phyloP scores from a whole-genome alignment of 192 early-diverging fungal species.

The Backusella circina region DNA sequence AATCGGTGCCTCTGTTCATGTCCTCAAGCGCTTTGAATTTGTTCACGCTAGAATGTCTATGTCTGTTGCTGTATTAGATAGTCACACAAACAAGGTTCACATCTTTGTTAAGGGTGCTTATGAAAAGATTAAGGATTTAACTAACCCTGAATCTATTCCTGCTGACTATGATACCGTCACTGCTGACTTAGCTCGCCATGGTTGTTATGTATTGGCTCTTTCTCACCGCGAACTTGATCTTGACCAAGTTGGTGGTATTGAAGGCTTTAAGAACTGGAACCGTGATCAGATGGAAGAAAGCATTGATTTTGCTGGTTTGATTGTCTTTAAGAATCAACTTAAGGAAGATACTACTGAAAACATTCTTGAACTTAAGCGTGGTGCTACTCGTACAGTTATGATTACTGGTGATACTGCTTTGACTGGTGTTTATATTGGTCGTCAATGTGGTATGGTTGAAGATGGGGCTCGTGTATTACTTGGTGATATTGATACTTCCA shows the following conservation, averaged over 20 bases:
- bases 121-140: conserved; percentile 65
- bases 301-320: conserved; percentile 53
- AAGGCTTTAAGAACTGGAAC: conserved; percentile 28
- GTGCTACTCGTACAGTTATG: conserved; percentile 75
- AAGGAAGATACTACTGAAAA: conserved; percentile 70
- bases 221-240: conserved; percentile 50
- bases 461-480: conserved; percentile 36
- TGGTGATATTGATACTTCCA: conserved; percentile 46
- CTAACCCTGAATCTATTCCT: conserved; percentile 48
- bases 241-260: conserved; percentile 33
- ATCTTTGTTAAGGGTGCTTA: conserved; percentile 71
- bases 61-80: conserved; percentile 61
- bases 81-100: conserved; percentile 43
- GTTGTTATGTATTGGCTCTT: conserved; percentile 74
- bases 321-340: conserved; percentile 78
- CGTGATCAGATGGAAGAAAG: conserved; percentile 62
- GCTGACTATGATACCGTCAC: conserved; percentile 51
- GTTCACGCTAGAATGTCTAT: conserved; percentile 66
- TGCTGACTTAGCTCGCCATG: conserved; percentile 55
- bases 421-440: conserved; percentile 75
- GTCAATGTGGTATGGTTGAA: conserved; percentile 48
- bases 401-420: conserved; percentile 79
- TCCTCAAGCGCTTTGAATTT: conserved; percentile 71
- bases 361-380: conserved; percentile 63
- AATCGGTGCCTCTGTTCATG: conserved; percentile 28